Conservation (phyloP, 257 asterid genomes). For the Lavandula angustifolia region DNA sequence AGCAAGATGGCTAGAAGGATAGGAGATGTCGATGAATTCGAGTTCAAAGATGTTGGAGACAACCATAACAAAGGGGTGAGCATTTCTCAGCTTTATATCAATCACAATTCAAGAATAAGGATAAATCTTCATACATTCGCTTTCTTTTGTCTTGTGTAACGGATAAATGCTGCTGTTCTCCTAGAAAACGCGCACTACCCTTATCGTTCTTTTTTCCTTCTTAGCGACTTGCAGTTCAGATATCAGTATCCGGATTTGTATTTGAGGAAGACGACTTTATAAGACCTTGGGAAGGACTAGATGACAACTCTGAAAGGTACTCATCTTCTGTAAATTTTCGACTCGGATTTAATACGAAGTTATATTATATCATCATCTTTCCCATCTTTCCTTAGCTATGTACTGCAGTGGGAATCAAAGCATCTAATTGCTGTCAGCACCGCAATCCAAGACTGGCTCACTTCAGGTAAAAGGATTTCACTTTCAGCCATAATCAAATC, state of each 20-base stretch:
- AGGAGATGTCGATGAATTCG: slow-evolving; percentile 94
- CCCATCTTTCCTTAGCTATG: slow-evolving; percentile 63
- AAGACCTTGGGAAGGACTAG: slow-evolving; percentile 85
- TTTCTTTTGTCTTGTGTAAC: slow-evolving; percentile 20
- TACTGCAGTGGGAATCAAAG: slow-evolving; percentile 90
- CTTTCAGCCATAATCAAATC: slow-evolving; percentile 24
- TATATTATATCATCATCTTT: too few species aligned
- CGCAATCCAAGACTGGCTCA: slow-evolving; percentile 95
- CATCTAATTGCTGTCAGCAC: slow-evolving; percentile 84
- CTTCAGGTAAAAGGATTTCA: slow-evolving; percentile 67
- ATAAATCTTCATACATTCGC: slow-evolving; percentile 4
- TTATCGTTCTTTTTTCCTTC: slow-evolving; percentile 32
- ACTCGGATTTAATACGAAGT: neutral
- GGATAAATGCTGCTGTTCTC: slow-evolving; percentile 10
- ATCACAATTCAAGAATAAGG: slow-evolving; percentile 1
- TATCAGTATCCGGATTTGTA: slow-evolving; percentile 85
- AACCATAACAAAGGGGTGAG: slow-evolving; percentile 97
- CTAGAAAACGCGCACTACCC: slow-evolving; percentile 10
- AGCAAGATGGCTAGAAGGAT: slow-evolving; percentile 92
- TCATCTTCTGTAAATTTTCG: slow-evolving; percentile 11
- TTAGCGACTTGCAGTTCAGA: slow-evolving; percentile 93
- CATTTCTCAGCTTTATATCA: slow-evolving; percentile 22
- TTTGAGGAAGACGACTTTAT: slow-evolving; percentile 78
- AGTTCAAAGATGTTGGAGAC: slow-evolving; percentile 82
- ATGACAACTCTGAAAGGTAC: slow-evolving; percentile 81